Evolutionary conservation across 768 basidiomycete species (phyloP).

Genomic region (Cystoderma amianthinum): DNA sequence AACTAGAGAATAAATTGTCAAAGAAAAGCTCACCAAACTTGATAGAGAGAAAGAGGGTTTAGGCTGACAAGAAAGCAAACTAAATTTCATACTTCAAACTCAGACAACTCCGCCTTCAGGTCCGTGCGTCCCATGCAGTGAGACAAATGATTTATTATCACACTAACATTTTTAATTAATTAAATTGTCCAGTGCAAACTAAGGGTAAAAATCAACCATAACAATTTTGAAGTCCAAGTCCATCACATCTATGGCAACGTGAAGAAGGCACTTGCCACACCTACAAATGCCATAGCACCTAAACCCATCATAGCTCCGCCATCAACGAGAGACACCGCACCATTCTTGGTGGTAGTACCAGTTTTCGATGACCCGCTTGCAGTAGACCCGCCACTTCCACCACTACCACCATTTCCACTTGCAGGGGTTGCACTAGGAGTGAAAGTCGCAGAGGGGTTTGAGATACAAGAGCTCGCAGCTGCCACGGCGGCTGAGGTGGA

Average conservation of each 20-base stretch:
- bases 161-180: too few relatives aligned
- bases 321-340: conserved; percentile 17
- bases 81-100: conserved; percentile 12
- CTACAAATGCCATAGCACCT: conserved; percentile 23
- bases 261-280: conserved; percentile 34
- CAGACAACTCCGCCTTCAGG: conserved; percentile 1
- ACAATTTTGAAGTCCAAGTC: too few relatives aligned
- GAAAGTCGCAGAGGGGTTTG: conserved; percentile 57
- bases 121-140: conserved; percentile 4
- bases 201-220: too few relatives aligned
- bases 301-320: conserved; percentile 28
- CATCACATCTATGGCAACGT: conserved; percentile 26
- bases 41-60: too few relatives aligned
- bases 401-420: conserved; percentile 12
- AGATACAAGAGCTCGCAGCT: conserved; percentile 60
- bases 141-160: background rate
- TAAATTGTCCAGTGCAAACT: too few relatives aligned
- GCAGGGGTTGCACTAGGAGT: conserved; percentile 43
- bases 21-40: background rate
- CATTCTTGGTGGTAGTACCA: conserved; percentile 11
- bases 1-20: background rate
- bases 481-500: conserved; percentile 39
- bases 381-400: conserved; percentile 9
- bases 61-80: conserved; percentile 3
- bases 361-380: background rate